Evolutionary conservation across 305 asterid genomes (phyloP).

Genomic region (Fraxinus sp.): DNA sequence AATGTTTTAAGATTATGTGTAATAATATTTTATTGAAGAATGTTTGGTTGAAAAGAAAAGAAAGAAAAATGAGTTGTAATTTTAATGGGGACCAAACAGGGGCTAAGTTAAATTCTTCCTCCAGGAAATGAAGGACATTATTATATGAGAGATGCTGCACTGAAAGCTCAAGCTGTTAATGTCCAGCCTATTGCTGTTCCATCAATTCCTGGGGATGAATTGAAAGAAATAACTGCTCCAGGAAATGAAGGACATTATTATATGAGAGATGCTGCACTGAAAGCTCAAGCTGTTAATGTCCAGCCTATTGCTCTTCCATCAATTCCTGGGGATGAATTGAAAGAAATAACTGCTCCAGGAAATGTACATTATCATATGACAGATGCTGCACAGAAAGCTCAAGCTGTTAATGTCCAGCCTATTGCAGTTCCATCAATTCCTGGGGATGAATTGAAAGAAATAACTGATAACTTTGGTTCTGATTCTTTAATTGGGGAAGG

Average conservation of each 20-base stretch:
- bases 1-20: no score
- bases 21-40: no score
- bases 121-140: constrained; percentile 55
- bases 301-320: no score
- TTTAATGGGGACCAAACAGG: no score
- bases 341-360: no score
- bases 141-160: constrained; percentile 48
- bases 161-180: not conserved
- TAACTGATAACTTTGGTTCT: constrained; percentile 36
- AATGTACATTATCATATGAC: no score
- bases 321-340: no score
- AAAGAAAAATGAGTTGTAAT: no score
- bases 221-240: constrained; percentile 44
- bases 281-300: no score
- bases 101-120: not conserved
- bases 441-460: constrained; percentile 40
- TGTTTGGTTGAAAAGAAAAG: no score
- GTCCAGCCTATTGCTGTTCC: constrained; percentile 36
- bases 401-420: constrained; percentile 6
- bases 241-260: no score
- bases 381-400: constrained; percentile 35
- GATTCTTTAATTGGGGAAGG: constrained; percentile 43
- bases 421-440: constrained; percentile 39
- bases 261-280: no score
- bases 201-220: constrained; percentile 35